Conservation (phyloP, 2,329 filamentous ascomycete genomes). For the Paramyrothecium roridum region DNA sequence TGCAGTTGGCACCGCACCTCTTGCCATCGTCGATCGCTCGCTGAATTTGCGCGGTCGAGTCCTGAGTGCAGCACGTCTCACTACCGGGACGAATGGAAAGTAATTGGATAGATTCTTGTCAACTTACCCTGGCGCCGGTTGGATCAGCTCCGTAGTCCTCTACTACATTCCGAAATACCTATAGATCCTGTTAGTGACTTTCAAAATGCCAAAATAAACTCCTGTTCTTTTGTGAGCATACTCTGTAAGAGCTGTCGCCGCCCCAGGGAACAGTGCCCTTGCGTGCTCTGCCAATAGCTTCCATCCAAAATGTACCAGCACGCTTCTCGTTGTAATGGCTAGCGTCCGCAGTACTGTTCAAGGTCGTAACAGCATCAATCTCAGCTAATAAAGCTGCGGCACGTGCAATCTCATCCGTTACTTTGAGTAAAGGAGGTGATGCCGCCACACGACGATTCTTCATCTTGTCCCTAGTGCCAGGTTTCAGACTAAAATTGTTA, state of each 20-base stretch:
- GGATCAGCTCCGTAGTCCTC: neutral
- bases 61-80: neutral
- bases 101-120: neutral
- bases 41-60: constrained; percentile 7
- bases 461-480: neutral
- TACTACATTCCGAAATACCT: neutral
- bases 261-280: neutral
- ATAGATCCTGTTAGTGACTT: neutral
- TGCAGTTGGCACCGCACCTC: constrained; percentile 11
- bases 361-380: neutral
- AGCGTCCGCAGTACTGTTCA: neutral
- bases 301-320: neutral
- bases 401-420: neutral
- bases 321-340: neutral
- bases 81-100: too few relatives aligned
- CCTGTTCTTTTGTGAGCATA: neutral
- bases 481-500: neutral
- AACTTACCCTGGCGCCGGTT: neutral
- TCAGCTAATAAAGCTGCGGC: neutral
- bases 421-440: neutral
- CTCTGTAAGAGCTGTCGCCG: neutral
- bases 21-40: constrained; percentile 10
- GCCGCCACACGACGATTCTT: neutral
- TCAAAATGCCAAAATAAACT: neutral
- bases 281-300: neutral